These are phyloP conservation scores for Pichia manshurica DNA, from an alignment of 805 yeast genomes.

Conservation along the genomic window DNA sequence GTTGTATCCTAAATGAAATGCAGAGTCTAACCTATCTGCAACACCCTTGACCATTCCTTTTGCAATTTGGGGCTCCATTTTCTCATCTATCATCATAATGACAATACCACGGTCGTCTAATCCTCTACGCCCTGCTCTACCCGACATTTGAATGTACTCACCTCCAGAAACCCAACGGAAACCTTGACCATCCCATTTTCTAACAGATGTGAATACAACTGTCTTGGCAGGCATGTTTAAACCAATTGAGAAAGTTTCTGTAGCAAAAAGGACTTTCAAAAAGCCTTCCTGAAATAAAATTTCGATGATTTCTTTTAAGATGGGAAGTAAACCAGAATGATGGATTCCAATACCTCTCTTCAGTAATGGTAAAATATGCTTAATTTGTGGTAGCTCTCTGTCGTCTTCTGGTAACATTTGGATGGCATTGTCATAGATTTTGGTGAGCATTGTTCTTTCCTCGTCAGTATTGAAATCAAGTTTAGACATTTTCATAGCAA, in stretches of 20 bases:
- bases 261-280: slow-evolving; percentile 89
- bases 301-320: slow-evolving; percentile 90
- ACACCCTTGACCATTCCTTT: slow-evolving; percentile 99
- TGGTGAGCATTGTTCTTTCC: slow-evolving; percentile 84
- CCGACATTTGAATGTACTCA: slow-evolving; percentile 99
- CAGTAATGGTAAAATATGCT: slow-evolving; percentile 80
- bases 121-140: slow-evolving; percentile 99
- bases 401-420: slow-evolving; percentile 84
- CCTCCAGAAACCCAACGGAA: slow-evolving; percentile 99
- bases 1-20: slow-evolving; percentile 94
- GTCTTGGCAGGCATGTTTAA: slow-evolving; percentile 99
- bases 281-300: slow-evolving; percentile 95
- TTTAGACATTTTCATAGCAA: slow-evolving; percentile 93
- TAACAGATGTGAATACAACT: slow-evolving; percentile 93
- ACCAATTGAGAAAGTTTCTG: slow-evolving; percentile 98
- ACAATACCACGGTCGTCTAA: slow-evolving; percentile 98
- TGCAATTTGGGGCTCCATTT: slow-evolving; percentile 99
- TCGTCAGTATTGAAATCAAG: slow-evolving; percentile 91
- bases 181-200: slow-evolving; percentile 97
- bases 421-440: slow-evolving; percentile 87
- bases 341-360: slow-evolving; percentile 97
- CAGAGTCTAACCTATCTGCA: slow-evolving; percentile 95
- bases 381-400: slow-evolving; percentile 89
- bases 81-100: slow-evolving; percentile 98
- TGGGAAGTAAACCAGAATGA: slow-evolving; percentile 90